Percentiles rank a stretch among this genome's conserved stretches.
Evolutionary conservation across 2,329 filamentous ascomycete genomes (phyloP).

Genomic region (Verticillium longisporum): DNA sequence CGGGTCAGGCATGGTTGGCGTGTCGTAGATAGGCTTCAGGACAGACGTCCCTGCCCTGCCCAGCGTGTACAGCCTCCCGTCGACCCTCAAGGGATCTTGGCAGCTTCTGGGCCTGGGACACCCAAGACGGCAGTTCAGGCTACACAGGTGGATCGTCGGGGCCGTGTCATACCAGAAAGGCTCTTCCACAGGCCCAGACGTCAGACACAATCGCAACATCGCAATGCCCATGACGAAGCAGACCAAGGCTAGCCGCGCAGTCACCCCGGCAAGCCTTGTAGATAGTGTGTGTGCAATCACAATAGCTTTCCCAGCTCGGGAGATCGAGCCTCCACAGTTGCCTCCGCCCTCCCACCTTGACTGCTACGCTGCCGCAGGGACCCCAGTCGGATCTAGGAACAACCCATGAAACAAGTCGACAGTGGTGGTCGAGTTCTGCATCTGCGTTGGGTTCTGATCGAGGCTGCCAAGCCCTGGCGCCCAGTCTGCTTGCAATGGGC

Average conservation of each 20-base stretch:
- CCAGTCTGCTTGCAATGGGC: neutral
- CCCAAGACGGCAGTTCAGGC: neutral
- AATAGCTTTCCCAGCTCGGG: neutral
- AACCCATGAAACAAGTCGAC: conserved; percentile 13
- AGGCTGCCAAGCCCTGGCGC: neutral
- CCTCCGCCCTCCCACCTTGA: conserved; percentile 9
- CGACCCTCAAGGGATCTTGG: neutral
- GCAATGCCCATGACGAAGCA: conserved; percentile 1
- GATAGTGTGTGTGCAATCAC: neutral
- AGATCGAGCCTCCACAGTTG: conserved; percentile 8
- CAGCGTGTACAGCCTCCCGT: neutral
- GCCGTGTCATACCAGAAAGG: neutral
- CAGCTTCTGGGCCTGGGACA: neutral
- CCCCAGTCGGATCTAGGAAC: conserved; percentile 7
- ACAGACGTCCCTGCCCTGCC: neutral
- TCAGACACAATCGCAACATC: conserved; percentile 5
- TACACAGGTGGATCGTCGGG: neutral
- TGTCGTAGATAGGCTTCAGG: neutral
- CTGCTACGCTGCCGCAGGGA: conserved; percentile 5
- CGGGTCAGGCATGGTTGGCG: neutral
- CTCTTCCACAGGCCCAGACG: neutral
- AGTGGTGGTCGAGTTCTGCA: conserved; percentile 7
- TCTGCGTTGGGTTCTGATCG: neutral
- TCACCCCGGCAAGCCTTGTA: neutral
- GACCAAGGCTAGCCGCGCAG: neutral